Conservation (phyloP, 2,329 filamentous ascomycete species). For the Cladosporium sp. region DNA sequence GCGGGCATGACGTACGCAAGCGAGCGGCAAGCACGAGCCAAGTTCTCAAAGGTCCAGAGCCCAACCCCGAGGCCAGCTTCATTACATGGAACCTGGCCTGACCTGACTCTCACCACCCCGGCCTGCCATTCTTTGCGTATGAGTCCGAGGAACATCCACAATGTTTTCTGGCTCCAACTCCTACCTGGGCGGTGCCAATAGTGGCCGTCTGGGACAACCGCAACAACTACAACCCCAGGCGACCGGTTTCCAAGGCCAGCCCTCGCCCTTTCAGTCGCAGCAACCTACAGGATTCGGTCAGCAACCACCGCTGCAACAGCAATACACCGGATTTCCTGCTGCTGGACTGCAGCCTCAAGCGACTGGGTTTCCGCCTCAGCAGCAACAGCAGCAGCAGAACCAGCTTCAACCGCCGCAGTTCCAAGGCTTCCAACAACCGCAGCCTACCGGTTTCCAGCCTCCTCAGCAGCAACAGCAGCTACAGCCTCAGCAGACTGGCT, state of each 20-base stretch:
- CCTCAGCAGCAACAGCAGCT: conserved; percentile 35
- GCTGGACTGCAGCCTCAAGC: conserved; percentile 34
- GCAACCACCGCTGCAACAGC: conserved; percentile 53
- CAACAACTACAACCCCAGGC: conserved; percentile 49
- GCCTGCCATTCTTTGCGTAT: background rate
- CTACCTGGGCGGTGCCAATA: conserved; percentile 75
- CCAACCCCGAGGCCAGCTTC: background rate
- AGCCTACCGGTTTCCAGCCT: conserved; percentile 49
- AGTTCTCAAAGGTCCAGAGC: background rate
- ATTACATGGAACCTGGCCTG: background rate
- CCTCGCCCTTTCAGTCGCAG: conserved; percentile 52
- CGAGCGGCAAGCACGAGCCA: background rate
- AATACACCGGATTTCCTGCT: conserved; percentile 62
- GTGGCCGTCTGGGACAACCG: conserved; percentile 64
- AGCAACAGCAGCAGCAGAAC: conserved; percentile 34
- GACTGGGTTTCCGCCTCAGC: conserved; percentile 31
- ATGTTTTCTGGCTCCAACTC: conserved; percentile 93
- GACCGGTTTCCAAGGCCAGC: conserved; percentile 52
- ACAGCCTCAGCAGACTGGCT: conserved; percentile 22
- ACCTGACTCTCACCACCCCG: background rate
- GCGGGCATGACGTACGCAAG: background rate
- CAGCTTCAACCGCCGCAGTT: conserved; percentile 38
- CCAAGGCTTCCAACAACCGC: conserved; percentile 34
- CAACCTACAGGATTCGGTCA: conserved; percentile 50
- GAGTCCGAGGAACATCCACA: conserved; percentile 22